Evolutionary conservation across 2,329 filamentous ascomycete species (phyloP), one percentile per base, ranked within the genome.

Genomic region (Alternaria consortialis): DNA sequence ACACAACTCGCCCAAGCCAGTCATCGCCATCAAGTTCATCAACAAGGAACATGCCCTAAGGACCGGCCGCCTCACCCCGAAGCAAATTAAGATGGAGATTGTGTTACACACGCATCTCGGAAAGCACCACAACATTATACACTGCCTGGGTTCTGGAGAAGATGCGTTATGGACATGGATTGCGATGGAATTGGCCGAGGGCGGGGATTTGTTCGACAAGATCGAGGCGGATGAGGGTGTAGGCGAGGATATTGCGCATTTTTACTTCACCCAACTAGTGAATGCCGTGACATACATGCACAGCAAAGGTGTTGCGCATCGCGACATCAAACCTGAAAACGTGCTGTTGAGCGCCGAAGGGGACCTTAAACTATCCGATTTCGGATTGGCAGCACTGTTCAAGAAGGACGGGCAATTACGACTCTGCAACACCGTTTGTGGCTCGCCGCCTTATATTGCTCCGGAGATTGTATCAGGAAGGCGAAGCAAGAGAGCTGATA

Each of bases 21-120:
- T 99, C 60, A 98, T 99, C 78, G 95, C 96, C 13, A 93, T 99
- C 80, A 99, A 99, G 80, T 92, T 99, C 81, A 97, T 99, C 77
- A 94, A 99, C 83, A 99, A 99, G 82, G 91, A 91, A 67, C 97
- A 97, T 80, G 96, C 95, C 59, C 87, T 92, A 71, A 91, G 91
- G 71, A 89, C 94, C 85, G 95, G 95, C 76, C 91, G 92, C 63
- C 89, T 99, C 69, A 93, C 91, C 31, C 86, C 90, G 34, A 94
- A 96, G 76, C 95, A 99, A 80, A 88, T 99, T 66, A 87, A 90
- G 71, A 92, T 97, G 86, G 95, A 99, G 81, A 91, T 97, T 40
- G 91, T 91, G 3, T 85, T 99, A 17, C 95, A 99, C 82, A 90
- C 89, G 53, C 91, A 94, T 74, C 90, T 98, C 56, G 92, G 92